Base-by-base conservation (phyloP, 2,329 filamentous ascomycete genomes). In the Talaromyces sp. region DNA sequence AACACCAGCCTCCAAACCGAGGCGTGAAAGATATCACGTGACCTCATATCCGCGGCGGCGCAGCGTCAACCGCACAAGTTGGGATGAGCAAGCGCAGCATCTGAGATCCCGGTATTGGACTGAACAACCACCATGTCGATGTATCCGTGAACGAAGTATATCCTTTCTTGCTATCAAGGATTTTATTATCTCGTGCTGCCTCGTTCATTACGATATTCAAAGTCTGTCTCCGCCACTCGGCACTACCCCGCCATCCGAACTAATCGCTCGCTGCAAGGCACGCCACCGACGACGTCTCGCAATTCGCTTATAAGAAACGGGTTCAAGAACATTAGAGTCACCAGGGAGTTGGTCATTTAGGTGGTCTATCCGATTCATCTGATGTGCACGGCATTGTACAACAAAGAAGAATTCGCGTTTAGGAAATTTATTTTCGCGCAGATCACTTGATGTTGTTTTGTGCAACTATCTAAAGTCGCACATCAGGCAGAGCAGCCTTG, bases 161-260 rank as follows among this genome's bases (percentile, higher is more conserved):
- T 14, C n/a, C 49, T 56, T 41, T 38, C 49, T 52, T 51, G 41
- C 27, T 51, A 24, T 51, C 32, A 19, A 27, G 43, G n/a, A 41
- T 31, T 8, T 9, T 4, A 43, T 51, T n/a, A 7, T 21, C n/a
- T 29, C 35, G 24, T 43, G 26, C 55, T 41, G 24, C 46, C 49
- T 29, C 49, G 41, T 62, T 62, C 60, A 58, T 65, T 62, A 24
- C 52, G 49, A 53, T 17, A 46, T 8, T 38, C 38, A 21, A 6
- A 24, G 31, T 41, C 41, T 43, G 58, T 43, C 58, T 52, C 62
- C 56, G 59, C 61, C 51, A 57, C 35, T 41, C 46, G 27, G 43
- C 56, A 41, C 27, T 61, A 61, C 59, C 59, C 59, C 59, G 55
- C 59, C 41, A 61, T 61, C 55, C 35, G 53, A 60, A 35, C 43